Conservation (phyloP, 2,329 filamentous ascomycete species). For the Aspergillus ruber region DNA sequence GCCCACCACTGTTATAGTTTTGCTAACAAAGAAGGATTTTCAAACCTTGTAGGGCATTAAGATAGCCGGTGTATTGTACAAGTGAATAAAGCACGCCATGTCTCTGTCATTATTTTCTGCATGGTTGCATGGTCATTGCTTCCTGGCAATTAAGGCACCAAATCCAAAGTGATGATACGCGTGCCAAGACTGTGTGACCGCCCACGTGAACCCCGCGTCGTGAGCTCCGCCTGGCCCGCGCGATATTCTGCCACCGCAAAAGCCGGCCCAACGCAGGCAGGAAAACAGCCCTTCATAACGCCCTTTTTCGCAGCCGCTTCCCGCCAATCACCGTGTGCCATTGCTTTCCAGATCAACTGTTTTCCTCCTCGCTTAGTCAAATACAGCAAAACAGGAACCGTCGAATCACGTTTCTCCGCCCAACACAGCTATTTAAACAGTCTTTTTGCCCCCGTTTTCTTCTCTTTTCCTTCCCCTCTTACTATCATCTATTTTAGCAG, state of each 20-base stretch:
- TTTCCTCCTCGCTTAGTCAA: slow-evolving; percentile 20
- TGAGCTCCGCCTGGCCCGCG: background rate
- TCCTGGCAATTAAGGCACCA: too few species aligned
- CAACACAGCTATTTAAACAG: slow-evolving; percentile 24
- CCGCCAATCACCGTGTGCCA: slow-evolving; percentile 28
- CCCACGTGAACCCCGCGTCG: background rate
- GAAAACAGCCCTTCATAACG: slow-evolving; percentile 37
- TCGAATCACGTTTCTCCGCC: slow-evolving; percentile 15
- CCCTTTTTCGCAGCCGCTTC: slow-evolving; percentile 24
- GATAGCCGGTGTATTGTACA: too few species aligned
- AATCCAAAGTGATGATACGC: too few species aligned
- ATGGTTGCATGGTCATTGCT: too few species aligned
- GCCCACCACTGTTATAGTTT: too few species aligned
- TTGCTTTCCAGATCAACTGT: slow-evolving; percentile 17
- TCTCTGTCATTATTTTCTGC: too few species aligned
- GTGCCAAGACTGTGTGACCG: too few species aligned
- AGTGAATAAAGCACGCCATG: too few species aligned
- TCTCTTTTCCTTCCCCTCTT: slow-evolving; percentile 9
- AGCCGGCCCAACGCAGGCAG: slow-evolving; percentile 19
- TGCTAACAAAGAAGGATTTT: too few species aligned
- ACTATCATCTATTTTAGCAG: slow-evolving; percentile 11
- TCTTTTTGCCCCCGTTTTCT: slow-evolving; percentile 7
- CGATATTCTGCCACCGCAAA: background rate
- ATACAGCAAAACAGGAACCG: slow-evolving; percentile 2
- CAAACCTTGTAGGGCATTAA: too few species aligned